Evolutionary conservation across 2,329 filamentous ascomycete genomes (phyloP), one percentile per base, ranked within the genome.

Genomic region (Nothopassalora personata): DNA sequence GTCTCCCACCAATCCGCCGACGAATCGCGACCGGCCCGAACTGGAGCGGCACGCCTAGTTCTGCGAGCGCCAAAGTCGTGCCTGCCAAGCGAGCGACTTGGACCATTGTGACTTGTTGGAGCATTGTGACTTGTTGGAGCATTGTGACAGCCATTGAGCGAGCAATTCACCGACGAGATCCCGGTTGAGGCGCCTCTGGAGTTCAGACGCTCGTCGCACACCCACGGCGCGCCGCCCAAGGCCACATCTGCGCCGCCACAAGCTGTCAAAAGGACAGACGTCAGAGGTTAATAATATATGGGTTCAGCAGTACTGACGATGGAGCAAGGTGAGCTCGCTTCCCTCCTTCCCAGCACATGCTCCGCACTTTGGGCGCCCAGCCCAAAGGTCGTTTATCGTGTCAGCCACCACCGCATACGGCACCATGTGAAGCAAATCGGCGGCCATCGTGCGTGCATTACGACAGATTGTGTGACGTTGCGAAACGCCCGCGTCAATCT

Each of bases 291-390:
- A 64, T 23, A 23, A 23, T 65, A 62, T 60, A 68, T 67, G 64
- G 56, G 61, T 56, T 61, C 64, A 48, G 54, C 60, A 52, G 56
- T 56, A 34, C 58, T 68, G 49, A 66, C 60, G 50, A 71, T 71
- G 69, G 69, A 71, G 56, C 67, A 66, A 70, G 69, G 70, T 71
- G 66, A 69, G 68, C 45, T 49, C 56, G 54, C 51, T 67, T 53
- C 57, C 34, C 50, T 30, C 48, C 27, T 61, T 59, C 62, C 65
- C 49, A 53, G 66, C 59, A 59, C 58, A 53, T 68, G 66, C 67
- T 66, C 27, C 57, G 57, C 60, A 60, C 52, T 62, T 56, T 52
- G 39, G 39, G 39, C 39, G 39, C 39, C 47, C 51, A 13, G 47
- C 54, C 51, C 57, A 58, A 58, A 61, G 54, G 54, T 39, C 36